Base-by-base conservation (phyloP, 768 basidiomycete species). In the Roridomyces roridus region DNA sequence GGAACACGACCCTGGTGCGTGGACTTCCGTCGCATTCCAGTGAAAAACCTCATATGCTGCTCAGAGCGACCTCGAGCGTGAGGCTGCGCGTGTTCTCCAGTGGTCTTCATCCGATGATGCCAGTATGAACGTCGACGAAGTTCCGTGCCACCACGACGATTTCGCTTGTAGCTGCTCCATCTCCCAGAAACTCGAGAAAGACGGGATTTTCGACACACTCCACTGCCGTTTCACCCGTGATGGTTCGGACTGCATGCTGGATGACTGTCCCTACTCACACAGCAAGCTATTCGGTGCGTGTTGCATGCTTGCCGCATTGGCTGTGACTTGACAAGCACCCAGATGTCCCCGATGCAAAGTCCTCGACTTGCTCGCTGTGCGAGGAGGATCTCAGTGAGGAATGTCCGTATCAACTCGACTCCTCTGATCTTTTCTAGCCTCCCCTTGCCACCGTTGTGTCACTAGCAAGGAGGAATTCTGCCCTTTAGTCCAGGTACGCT, bases 211-310 rank as follows among this genome's bases (percentile, higher is more conserved):
- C 25, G 60, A 58, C 4, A 67, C 60, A 10, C 47, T 67, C 15
- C 70, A 71, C 40, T 71, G 70, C 45, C 65, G 70, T 9, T 62
- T 67, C 43, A 52, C 51, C 3, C 36, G 69, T 14, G 66, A 69
- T 28, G 68, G 68, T 17, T 55, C 57, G 18, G 17, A 5, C n/a
- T 71, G 70, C 34, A 6, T 40, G 11, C 34, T 68, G 31, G 39
- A 31, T 7, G 54, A 61, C 2, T 71, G 70, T 51, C 65, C 67
- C 2, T 71, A 71, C 49, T 68, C 70, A 14, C 70, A 71, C 52
- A 42, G 35, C 11, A 26, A 40, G 12, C 12, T 67, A 29, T 18
- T 28, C 7, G 35, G 68, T 69, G 14, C 15, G 59, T 63, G 20
- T 47, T 14, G 25, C 10, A 25, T 40, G 26, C 53, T 50, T 12